Base-by-base conservation (phyloP, 106 monocot genomes). In the Allium sativum region DNA sequence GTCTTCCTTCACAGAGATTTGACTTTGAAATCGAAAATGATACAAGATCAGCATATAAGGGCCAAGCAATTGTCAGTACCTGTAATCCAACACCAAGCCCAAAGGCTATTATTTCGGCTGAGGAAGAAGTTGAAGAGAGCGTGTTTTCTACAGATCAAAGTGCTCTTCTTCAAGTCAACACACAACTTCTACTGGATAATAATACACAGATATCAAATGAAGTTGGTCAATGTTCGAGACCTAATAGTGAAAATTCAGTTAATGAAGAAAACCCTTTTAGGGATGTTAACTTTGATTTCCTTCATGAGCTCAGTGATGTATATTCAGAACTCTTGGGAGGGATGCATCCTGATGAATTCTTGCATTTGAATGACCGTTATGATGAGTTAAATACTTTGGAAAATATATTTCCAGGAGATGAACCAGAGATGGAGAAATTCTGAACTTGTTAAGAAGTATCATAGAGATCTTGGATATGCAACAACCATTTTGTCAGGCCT, bases 401-500 rank as follows among this genome's bases (percentile, higher is more conserved):
- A 45, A 52, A 31, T n/a, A 31, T 31, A 31, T 41, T 74, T 8
- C 59, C 31, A 18, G 66, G 58, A 14, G 80, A 61, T 12, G 80
- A 88, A 66, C 59, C 87, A 44, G 90, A 90, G 95, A 96, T 57
- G 90, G 84, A 40, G 90, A 96, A 58, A 90, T 96, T 51, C 84
- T 77, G 3, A 31, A 31, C 31, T 31, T 31, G 4, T 31, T 3
- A 31, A 31, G 31, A 31, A 31, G 31, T 31, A 31, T 31, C 31
- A 31, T 5, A 31, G 31, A 31, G 31, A 31, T 31, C 4, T 31
- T 31, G 31, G 31, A 31, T 31, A 31, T 31, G 31, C 1, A 31
- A 31, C 1, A 31, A 31, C 31, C 31, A 31, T 31, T 31, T 31
- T 31, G 2, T 5, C 31, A 5, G 31, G 31, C 31, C 5, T 31